Evolutionary conservation across 2,329 filamentous ascomycete species (phyloP), one percentile per base, ranked within the genome.

Genomic region (Coleophoma eucalyptorum): DNA sequence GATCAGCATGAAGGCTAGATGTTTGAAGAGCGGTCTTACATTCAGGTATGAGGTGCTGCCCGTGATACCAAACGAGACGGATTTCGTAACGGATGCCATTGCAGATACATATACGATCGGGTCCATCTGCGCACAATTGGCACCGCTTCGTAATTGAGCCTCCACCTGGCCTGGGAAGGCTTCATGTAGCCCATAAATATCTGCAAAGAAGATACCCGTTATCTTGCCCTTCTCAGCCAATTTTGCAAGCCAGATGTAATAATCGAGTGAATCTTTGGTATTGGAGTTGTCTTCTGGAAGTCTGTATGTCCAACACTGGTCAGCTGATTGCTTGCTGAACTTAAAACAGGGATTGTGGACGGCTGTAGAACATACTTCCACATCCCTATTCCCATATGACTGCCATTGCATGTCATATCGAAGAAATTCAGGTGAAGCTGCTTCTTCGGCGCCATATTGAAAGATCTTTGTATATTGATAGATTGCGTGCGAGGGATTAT

Each of bases 11-110:
- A 18, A 15, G 6, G 2, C 16, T 15, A 38, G 5, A 15, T 12
- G 16, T 2, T 5, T 12, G 35, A n/a, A 38, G 16, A 38, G 35
- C 13, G 13, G 16, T 8, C 35, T 18, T n/a, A 38, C 35, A 38
- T 38, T 38, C 15, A 38, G 35, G 52, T 87, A 87, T 0, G 81
- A 85, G 1, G 83, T 86, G 2, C 79, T 78, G 0, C 83, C 76
- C 0, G 84, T 87, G 1, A 87, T 80, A 1, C 83, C 83, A 51
- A 87, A 86, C 0, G 77, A 80, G 13, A 87, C 75, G 52, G 73
- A 84, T 55, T 78, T 76, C 0, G 84, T 87, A 0, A 72, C 83
- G 0, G 83, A 82, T 0, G 83, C 83, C 83, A 87, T 86, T 3
- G 83, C 81, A 3, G 82, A 75, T 0, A 87, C 72, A 2, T 83